Percentiles rank a stretch among this genome's conserved stretches.
Conservation (phyloP, 2,329 filamentous ascomycete species). For the Ambrosiella cleistominuta region DNA sequence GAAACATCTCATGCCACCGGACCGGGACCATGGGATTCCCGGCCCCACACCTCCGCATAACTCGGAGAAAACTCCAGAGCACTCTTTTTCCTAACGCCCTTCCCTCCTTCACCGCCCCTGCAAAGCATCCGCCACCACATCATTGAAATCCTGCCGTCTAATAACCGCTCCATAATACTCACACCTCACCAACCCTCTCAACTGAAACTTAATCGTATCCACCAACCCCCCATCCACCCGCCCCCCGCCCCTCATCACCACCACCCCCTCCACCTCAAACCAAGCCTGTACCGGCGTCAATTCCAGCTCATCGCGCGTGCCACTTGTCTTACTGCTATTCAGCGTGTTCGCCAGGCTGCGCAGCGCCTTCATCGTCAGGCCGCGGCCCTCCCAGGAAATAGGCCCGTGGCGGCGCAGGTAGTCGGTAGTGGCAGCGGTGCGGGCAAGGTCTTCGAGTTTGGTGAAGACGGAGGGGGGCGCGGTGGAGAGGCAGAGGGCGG, state of each 20-base stretch:
- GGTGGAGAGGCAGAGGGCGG: conserved; percentile 7
- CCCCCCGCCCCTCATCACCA: background rate
- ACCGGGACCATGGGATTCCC: too few species aligned
- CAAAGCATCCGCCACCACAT: conserved; percentile 7
- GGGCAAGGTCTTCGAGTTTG: conserved; percentile 7
- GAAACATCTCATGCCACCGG: background rate
- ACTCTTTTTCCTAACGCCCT: background rate
- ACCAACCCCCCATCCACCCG: background rate
- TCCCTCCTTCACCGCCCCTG: background rate
- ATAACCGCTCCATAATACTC: conserved; percentile 9
- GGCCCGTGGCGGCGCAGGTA: conserved; percentile 1
- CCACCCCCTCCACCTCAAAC: conserved; percentile 9
- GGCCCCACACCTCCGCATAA: too few species aligned
- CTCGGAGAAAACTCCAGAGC: background rate
- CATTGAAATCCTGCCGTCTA: conserved; percentile 5
- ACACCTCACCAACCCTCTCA: background rate
- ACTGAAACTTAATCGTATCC: conserved; percentile 5
- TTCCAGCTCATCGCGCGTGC: conserved; percentile 2
- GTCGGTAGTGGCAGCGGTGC: background rate
- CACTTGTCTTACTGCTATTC: background rate
- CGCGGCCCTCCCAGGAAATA: conserved; percentile 9
- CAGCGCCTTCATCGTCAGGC: conserved; percentile 7
- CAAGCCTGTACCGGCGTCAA: conserved; percentile 11
- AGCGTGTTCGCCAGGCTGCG: conserved; percentile 2
- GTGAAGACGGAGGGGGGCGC: conserved; percentile 7